Percentiles rank a stretch among this genome's conserved stretches.
phyloP scores from a whole-genome alignment of 1,284 basidiomycete species.

The Pseudozyma pruni region DNA sequence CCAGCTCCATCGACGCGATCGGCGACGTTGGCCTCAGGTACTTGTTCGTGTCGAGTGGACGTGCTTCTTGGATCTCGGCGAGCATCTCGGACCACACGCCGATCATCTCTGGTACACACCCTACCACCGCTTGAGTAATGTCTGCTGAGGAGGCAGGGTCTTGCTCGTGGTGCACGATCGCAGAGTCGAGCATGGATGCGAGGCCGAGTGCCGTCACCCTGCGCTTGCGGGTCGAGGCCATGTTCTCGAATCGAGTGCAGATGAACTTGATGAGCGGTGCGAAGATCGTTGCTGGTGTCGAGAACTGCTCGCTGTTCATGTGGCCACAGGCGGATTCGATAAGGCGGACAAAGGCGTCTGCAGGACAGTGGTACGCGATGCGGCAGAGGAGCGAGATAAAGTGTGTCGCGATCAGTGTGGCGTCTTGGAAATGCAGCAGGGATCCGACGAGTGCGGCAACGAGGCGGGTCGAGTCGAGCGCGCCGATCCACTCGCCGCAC shows the following conservation, averaged over 20 bases:
- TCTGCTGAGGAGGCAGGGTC: not conserved
- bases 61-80: constrained; percentile 53
- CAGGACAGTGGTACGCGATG: constrained; percentile 46
- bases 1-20: constrained; percentile 47
- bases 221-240: constrained; percentile 55
- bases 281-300: constrained; percentile 26
- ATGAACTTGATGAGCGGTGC: constrained; percentile 35
- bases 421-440: constrained; percentile 53
- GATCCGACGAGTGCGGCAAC: constrained; percentile 51
- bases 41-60: constrained; percentile 21
- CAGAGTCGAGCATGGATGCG: constrained; percentile 45
- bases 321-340: constrained; percentile 32
- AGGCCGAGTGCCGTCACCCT: constrained; percentile 57
- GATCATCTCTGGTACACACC: constrained; percentile 49
- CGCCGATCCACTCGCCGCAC: constrained; percentile 32
- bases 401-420: constrained; percentile 51
- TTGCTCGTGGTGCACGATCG: constrained; percentile 23
- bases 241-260: constrained; percentile 57
- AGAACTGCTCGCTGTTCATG: constrained; percentile 25
- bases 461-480: constrained; percentile 48
- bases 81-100: constrained; percentile 62
- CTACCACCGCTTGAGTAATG: constrained; percentile 18
- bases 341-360: constrained; percentile 48
- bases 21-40: constrained; percentile 44
- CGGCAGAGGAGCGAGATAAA: constrained; percentile 60